A percentile compares a stretch with the other conserved stretches of the same genome.
These are phyloP conservation scores for Ustulina deusta DNA, from an alignment of 2,329 filamentous ascomycete species.

Conservation along the genomic window DNA sequence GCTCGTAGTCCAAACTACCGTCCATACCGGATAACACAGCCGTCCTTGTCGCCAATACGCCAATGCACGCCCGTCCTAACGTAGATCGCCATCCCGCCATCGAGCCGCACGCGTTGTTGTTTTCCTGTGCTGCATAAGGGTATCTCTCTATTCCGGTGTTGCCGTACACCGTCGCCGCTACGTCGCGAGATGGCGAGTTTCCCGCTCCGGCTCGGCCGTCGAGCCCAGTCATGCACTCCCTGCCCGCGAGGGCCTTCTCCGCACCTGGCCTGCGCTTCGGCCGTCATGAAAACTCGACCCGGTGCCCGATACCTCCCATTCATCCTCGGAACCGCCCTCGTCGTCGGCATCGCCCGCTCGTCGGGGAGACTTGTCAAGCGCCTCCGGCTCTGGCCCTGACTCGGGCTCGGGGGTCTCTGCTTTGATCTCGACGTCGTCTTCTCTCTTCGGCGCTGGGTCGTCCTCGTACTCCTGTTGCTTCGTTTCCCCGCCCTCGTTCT, in stretches of 20 bases:
- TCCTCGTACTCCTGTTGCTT: neutral
- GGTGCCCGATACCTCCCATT: conserved; percentile 38
- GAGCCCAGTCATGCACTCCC: conserved; percentile 29
- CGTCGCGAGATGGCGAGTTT: neutral
- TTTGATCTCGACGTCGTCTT: conserved; percentile 42
- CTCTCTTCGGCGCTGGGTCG: conserved; percentile 25
- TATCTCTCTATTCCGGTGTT: conserved; percentile 7
- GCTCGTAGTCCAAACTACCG: neutral
- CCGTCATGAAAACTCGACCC: conserved; percentile 41
- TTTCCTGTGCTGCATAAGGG: neutral
- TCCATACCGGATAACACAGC: neutral
- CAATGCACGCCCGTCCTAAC: neutral
- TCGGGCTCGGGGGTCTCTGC: conserved; percentile 40
- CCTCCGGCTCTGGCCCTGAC: conserved; percentile 21
- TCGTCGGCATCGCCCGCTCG: conserved; percentile 46
- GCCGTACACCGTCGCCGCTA: neutral
- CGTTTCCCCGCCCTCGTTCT: neutral
- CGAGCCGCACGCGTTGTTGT: too few relatives aligned
- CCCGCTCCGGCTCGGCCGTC: neutral
- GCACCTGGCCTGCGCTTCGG: conserved; percentile 31
- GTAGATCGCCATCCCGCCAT: neutral
- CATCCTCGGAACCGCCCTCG: conserved; percentile 46
- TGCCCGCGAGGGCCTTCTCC: conserved; percentile 44
- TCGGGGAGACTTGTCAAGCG: conserved; percentile 31
- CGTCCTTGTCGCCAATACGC: neutral